Percentiles rank a stretch among this genome's conserved stretches.
These are phyloP conservation scores for Phytophthora pluvialis DNA, from an alignment of 352 stramenopile species.

Conservation along the genomic window DNA sequence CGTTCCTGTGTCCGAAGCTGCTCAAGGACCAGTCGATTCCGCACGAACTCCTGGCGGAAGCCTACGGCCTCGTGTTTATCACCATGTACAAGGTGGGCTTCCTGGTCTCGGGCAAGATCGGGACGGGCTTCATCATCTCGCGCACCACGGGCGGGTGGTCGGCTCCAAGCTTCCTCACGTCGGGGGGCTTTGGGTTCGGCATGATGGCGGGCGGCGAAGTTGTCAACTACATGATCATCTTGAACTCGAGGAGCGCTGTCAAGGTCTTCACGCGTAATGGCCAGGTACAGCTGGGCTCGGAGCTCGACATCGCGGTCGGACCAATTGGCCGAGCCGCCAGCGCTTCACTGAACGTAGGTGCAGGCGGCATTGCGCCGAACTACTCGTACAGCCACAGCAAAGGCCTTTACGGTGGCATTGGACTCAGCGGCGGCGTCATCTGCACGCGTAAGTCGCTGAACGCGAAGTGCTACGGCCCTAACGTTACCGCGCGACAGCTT, in stretches of 20 bases:
- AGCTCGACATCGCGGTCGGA: slow-evolving; percentile 73
- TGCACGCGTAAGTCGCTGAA: slow-evolving; percentile 81
- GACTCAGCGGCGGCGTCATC: slow-evolving; percentile 71
- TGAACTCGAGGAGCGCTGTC: slow-evolving; percentile 74
- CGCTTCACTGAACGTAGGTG: slow-evolving; percentile 66
- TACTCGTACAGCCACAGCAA: slow-evolving; percentile 86
- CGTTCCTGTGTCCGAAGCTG: slow-evolving; percentile 74
- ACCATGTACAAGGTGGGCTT: slow-evolving; percentile 87
- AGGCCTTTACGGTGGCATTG: slow-evolving; percentile 76
- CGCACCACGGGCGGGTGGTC: slow-evolving; percentile 77
- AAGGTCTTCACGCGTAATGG: slow-evolving; percentile 84
- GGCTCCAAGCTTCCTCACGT: slow-evolving; percentile 73
- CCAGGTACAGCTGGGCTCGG: slow-evolving; percentile 77
- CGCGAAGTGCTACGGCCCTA: slow-evolving; percentile 68
- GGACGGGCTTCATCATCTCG: slow-evolving; percentile 81
- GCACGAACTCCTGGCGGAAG: slow-evolving; percentile 72
- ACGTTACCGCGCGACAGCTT: slow-evolving; percentile 70
- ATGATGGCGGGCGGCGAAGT: slow-evolving; percentile 87
- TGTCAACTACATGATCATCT: slow-evolving; percentile 85
- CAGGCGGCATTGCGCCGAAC: slow-evolving; percentile 69
- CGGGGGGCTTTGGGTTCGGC: slow-evolving; percentile 74
- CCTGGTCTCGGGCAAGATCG: slow-evolving; percentile 79
- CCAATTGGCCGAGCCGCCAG: slow-evolving; percentile 74
- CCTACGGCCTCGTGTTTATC: slow-evolving; percentile 78
- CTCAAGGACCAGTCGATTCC: slow-evolving; percentile 87